Percentiles rank a stretch among this genome's conserved stretches.
Conservation (phyloP, 2,329 filamentous ascomycete species). For the Penicillium verrucosum region DNA sequence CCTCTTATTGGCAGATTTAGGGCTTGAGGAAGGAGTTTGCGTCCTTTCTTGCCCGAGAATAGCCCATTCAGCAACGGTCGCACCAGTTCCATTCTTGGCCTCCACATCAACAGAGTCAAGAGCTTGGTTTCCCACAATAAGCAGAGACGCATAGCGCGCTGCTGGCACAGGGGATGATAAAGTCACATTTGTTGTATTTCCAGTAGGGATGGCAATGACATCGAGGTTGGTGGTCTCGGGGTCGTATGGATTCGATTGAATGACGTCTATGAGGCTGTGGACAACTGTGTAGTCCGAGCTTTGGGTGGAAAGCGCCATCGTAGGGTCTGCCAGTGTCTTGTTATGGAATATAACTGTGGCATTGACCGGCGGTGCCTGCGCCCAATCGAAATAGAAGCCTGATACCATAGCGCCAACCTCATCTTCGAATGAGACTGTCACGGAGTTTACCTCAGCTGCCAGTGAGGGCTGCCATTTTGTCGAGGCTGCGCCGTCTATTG, state of each 20-base stretch:
- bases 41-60: conserved; percentile 33
- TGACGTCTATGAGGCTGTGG: conserved; percentile 29
- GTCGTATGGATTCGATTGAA: conserved; percentile 40
- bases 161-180: conserved; percentile 33
- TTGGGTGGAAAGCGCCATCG: conserved; percentile 10
- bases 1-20: conserved; percentile 7
- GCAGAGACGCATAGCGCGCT: conserved; percentile 43
- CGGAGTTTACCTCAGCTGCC: conserved; percentile 50
- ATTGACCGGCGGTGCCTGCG: conserved; percentile 51
- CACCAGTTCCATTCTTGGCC: conserved; percentile 41
- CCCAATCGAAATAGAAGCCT: conserved; percentile 60
- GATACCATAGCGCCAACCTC: conserved; percentile 30
- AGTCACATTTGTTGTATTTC: conserved; percentile 44
- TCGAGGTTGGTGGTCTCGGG: conserved; percentile 30
- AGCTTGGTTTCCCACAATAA: conserved; percentile 45
- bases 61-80: conserved; percentile 49
- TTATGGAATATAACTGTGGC: conserved; percentile 58
- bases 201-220: conserved; percentile 35
- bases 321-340: conserved; percentile 29
- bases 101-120: conserved; percentile 27
- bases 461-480: conserved; percentile 64
- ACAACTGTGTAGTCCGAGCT: conserved; percentile 23
- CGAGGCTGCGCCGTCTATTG: conserved; percentile 63
- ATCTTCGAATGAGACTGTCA: conserved; percentile 56
- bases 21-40: background rate